Conservation (phyloP, 345 rosid genomes). For the Eutrema japonicum region DNA sequence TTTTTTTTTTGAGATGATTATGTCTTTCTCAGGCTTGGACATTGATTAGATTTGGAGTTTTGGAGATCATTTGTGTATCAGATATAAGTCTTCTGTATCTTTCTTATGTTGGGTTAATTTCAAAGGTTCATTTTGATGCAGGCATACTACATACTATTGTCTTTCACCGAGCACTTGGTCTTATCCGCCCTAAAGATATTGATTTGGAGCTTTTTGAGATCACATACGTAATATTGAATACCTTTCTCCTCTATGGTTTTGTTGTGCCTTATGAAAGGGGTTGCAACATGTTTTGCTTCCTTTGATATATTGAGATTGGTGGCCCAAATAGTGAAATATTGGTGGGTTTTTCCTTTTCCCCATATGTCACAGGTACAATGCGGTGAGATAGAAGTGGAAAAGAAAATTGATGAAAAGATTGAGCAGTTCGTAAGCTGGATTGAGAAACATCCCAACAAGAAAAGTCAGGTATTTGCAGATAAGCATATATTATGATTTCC, state of each 20-base stretch:
- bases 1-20: conserved; percentile 12
- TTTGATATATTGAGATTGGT: not conserved
- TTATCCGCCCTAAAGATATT: conserved; percentile 87
- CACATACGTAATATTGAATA: conserved; percentile 65
- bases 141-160: conserved; percentile 90
- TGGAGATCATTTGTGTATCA: not conserved
- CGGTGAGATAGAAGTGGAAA: conserved; percentile 82
- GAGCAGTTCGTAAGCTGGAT: conserved; percentile 90
- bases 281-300: no score
- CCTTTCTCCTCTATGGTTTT: conserved; percentile 2
- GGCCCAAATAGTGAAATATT: not conserved
- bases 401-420: conserved; percentile 92
- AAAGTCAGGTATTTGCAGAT: conserved; percentile 67
- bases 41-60: conserved; percentile 9
- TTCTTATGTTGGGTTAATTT: not conserved
- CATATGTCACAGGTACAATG: conserved; percentile 69
- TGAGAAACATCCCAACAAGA: conserved; percentile 94
- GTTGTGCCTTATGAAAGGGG: no score
- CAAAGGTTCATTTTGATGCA: conserved; percentile 42
- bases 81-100: not conserved
- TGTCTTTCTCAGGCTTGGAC: conserved; percentile 5
- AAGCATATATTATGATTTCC: no score
- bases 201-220: conserved; percentile 90
- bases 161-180: conserved; percentile 92
- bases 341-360: not conserved